Base-by-base conservation (phyloP, 345 rosid genomes). In the Capsella bursapastoris region DNA sequence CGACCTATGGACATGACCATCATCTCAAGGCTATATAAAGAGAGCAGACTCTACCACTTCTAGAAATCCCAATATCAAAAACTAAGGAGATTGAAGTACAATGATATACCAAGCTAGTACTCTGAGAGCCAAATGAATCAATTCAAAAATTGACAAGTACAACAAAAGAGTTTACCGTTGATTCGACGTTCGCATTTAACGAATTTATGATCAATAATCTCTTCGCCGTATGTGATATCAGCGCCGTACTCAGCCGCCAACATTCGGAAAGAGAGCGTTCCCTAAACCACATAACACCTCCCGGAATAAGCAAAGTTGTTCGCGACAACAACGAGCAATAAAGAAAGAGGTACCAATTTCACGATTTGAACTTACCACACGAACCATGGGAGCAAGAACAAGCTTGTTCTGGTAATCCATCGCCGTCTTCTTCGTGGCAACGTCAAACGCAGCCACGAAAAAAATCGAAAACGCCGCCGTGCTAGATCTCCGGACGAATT, bases 301-400 rank as follows among this genome's bases (percentile, higher is more conserved):
- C 13, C 1, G 11, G 7, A 51, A 6, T 43, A 44, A 66, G 55
- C 29, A 32, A 28, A 62, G 22, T 18, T 18, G 22, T 18, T 18
- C 22, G 7, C 12, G 13, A 7, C 14, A 69, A 11, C 7, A 13
- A 8, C 41, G 41, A 18, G 9, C 29, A 7, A 6, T 18, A 1
- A 51, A 53, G 48, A 56, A 37, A 22, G 12, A 34, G 25, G 25
- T 1, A n/a, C 11, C 4, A 10, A 3, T 15, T 51, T 10, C 18
- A 52, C 3, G 45, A 14, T 18, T 12, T 64, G 4, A n/a, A 86
- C 96, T 84, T 75, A 93, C 98, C 68, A 91, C 89, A 69, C 98
- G 90, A 81, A 93, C 98, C 96, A 93, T 93, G 68, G 98, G 98
- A 85, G 97, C 98, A 6, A 93, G 97, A 7, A 93, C 86, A 3